Evolutionary conservation across 1,284 basidiomycete genomes (phyloP).

Genomic region (Pseudomicrostroma phylloplanum): DNA sequence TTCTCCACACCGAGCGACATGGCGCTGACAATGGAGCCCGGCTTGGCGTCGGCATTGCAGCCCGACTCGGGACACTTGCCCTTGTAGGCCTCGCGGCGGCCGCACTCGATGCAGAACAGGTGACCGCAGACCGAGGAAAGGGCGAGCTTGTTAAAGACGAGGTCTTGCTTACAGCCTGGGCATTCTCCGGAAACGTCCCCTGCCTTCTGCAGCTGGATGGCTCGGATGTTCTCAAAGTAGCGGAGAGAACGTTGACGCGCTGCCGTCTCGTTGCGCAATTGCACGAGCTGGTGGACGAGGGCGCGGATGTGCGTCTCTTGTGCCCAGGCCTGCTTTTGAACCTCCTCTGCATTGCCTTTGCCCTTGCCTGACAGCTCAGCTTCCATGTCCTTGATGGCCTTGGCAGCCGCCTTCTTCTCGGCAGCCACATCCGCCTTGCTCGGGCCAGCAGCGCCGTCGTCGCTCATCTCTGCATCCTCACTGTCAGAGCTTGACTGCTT

Average conservation of each 20-base stretch:
- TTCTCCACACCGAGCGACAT: constrained; percentile 29
- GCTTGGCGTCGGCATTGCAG: constrained; percentile 29
- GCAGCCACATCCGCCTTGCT: neutral
- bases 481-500: neutral
- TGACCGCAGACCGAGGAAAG: constrained; percentile 36
- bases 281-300: constrained; percentile 30
- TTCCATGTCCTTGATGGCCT: constrained; percentile 3
- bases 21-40: constrained; percentile 28
- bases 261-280: constrained; percentile 32
- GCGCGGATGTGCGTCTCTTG: constrained; percentile 29
- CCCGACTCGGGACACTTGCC: constrained; percentile 29
- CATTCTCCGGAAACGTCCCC: neutral
- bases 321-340: constrained; percentile 22
- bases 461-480: neutral
- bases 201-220: constrained; percentile 19
- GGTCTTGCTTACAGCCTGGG: constrained; percentile 1
- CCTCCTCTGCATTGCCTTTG: constrained; percentile 18
- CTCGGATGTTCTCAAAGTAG: constrained; percentile 34
- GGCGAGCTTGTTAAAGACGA: constrained; percentile 23
- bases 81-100: constrained; percentile 30
- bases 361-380: constrained; percentile 8
- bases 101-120: constrained; percentile 25
- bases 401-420: constrained; percentile 21
- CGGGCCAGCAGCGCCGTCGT: neutral
- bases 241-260: constrained; percentile 31